These are phyloP conservation scores for Ascobolus immersus DNA, from an alignment of 495 filamentous ascomycete species.

Conservation along the genomic window DNA sequence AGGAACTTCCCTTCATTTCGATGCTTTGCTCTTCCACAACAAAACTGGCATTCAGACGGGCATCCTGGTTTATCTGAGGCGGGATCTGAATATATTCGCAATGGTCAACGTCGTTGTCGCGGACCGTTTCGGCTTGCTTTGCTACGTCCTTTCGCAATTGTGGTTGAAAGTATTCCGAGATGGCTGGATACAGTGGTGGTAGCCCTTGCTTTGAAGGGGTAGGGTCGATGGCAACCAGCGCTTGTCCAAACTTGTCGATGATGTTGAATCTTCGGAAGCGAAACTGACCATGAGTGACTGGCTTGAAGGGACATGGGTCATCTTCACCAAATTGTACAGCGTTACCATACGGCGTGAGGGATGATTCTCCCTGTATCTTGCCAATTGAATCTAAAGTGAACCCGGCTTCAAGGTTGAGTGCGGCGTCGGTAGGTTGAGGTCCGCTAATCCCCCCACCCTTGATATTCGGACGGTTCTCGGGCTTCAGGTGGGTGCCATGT, in stretches of 20 bases:
- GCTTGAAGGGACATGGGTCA: constrained; percentile 18
- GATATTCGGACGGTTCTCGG: constrained; percentile 13
- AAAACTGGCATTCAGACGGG: constrained; percentile 22
- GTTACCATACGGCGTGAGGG: constrained; percentile 16
- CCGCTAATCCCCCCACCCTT: too few relatives aligned
- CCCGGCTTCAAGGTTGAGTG: constrained; percentile 1
- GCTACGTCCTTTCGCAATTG: constrained; percentile 2
- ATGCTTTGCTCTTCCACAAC: constrained; percentile 2
- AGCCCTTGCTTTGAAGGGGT: constrained; percentile 6
- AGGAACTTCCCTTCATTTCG: too few relatives aligned
- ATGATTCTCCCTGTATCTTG: constrained; percentile 11
- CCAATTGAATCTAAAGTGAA: constrained; percentile 3
- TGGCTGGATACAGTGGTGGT: constrained; percentile 12
- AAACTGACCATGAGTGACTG: constrained; percentile 24
- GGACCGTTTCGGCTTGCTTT: constrained; percentile 10
- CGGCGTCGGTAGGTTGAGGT: too few relatives aligned
- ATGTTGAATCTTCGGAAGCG: constrained; percentile 24
- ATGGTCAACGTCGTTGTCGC: constrained; percentile 3
- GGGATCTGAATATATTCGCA: constrained; percentile 23
- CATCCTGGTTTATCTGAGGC: constrained; percentile 24
- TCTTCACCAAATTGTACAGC: not conserved
- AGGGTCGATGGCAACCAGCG: constrained; percentile 15
- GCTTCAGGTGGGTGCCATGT: constrained; percentile 24
- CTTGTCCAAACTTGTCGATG: constrained; percentile 27
- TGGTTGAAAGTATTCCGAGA: constrained; percentile 12